Conservation (phyloP, 2,329 filamentous ascomycete species). For the Coccinonectria pachysandricola region DNA sequence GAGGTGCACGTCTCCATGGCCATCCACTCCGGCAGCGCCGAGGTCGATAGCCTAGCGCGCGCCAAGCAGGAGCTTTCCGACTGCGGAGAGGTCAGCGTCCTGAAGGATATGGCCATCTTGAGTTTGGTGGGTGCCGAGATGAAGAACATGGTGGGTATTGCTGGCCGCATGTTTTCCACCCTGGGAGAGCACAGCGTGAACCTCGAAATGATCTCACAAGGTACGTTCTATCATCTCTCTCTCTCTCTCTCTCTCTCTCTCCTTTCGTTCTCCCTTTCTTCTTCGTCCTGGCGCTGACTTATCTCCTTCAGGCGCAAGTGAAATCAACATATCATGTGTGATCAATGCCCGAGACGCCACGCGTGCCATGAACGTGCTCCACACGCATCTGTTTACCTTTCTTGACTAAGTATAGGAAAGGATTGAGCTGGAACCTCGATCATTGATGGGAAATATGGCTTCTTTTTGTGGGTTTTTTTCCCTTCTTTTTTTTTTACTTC, state of each 20-base stretch:
- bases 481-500: too few relatives aligned
- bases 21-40: constrained; percentile 67
- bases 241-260: constrained; percentile 1
- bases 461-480: too few relatives aligned
- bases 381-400: constrained; percentile 95
- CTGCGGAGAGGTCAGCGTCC: constrained; percentile 82
- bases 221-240: constrained; percentile 36
- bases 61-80: constrained; percentile 64
- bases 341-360: constrained; percentile 87
- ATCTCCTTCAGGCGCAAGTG: constrained; percentile 90
- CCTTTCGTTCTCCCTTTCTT: too few relatives aligned
- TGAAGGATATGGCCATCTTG: constrained; percentile 88
- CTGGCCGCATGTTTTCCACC: constrained; percentile 88
- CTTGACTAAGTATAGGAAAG: constrained; percentile 56
- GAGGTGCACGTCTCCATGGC: constrained; percentile 98
- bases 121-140: constrained; percentile 91
- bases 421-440: background rate
- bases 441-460: background rate
- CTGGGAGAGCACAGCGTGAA: constrained; percentile 91
- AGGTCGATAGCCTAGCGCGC: constrained; percentile 51
- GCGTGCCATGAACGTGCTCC: constrained; percentile 88
- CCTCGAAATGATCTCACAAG: constrained; percentile 99
- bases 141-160: constrained; percentile 95
- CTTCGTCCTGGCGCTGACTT: too few relatives aligned
- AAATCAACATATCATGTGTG: constrained; percentile 98